Percentiles rank a stretch among this genome's conserved stretches.
These are phyloP conservation scores for Aspergillus ochraceus DNA, from an alignment of 2,329 filamentous ascomycete species.

Conservation along the genomic window DNA sequence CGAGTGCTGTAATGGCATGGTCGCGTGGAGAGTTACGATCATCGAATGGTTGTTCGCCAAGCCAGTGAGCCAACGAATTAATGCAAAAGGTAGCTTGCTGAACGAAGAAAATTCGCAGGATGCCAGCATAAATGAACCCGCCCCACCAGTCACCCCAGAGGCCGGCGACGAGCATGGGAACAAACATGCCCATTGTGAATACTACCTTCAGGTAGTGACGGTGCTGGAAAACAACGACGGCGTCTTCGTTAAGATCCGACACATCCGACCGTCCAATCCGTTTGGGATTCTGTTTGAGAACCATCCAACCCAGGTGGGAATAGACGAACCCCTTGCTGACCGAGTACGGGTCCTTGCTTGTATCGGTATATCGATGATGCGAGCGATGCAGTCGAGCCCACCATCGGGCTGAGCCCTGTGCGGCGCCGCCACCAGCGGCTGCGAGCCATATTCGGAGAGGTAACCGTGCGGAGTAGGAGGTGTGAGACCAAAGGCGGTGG, in stretches of 20 bases:
- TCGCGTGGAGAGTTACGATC: slow-evolving; percentile 16
- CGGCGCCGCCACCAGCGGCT: slow-evolving; percentile 6
- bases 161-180: slow-evolving; percentile 11
- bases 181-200: slow-evolving; percentile 9
- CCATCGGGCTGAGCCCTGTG: slow-evolving; percentile 14
- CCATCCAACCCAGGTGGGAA: slow-evolving; percentile 17
- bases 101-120: slow-evolving; percentile 73
- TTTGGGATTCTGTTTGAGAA: slow-evolving; percentile 16
- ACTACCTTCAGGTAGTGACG: slow-evolving; percentile 11
- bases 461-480: slow-evolving; percentile 11
- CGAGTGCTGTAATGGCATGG: slow-evolving; percentile 12
- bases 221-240: slow-evolving; percentile 18
- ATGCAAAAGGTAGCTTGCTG: slow-evolving; percentile 82
- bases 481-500: slow-evolving; percentile 47
- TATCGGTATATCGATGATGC: slow-evolving; percentile 21
- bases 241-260: slow-evolving; percentile 15
- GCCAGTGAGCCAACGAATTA: slow-evolving; percentile 70
- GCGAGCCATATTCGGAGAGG: slow-evolving; percentile 14
- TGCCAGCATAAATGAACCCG: slow-evolving; percentile 56
- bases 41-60: slow-evolving; percentile 18
- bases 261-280: slow-evolving; percentile 11
- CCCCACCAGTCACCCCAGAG: slow-evolving; percentile 16
- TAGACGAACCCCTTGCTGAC: slow-evolving; percentile 15
- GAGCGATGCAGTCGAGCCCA: slow-evolving; percentile 16
- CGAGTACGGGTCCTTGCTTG: slow-evolving; percentile 15